These are phyloP conservation scores for Viridothelium virens DNA, from an alignment of 495 filamentous ascomycete genomes.

Conservation along the genomic window DNA sequence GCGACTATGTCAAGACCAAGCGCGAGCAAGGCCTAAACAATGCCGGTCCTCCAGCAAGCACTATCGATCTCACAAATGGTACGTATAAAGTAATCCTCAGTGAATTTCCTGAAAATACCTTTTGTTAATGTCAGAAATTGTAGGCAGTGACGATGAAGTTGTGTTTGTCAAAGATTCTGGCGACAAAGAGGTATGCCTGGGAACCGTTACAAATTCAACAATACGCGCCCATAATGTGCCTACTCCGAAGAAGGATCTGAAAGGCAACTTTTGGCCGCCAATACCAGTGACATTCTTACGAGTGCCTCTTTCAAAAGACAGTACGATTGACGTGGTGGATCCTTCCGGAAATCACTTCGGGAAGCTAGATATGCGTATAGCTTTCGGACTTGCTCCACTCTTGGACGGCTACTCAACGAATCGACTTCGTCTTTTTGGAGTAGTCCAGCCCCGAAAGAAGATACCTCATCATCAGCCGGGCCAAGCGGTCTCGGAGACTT, in stretches of 20 bases:
- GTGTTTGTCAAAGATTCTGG: constrained; percentile 38
- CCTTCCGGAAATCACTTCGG: constrained; percentile 63
- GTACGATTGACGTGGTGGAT: constrained; percentile 62
- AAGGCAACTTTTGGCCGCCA: constrained; percentile 55
- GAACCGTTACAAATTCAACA: constrained; percentile 61
- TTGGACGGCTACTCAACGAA: constrained; percentile 53
- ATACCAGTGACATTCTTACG: constrained; percentile 64
- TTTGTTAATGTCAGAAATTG: constrained; percentile 15
- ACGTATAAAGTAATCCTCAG: constrained; percentile 17
- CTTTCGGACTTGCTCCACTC: constrained; percentile 58
- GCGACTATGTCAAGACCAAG: constrained; percentile 55
- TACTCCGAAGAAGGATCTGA: constrained; percentile 52
- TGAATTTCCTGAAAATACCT: constrained; percentile 6
- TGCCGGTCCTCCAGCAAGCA: constrained; percentile 21
- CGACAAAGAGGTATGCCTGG: constrained; percentile 74
- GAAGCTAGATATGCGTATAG: constrained; percentile 59
- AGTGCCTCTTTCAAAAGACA: constrained; percentile 42
- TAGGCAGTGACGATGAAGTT: constrained; percentile 49
- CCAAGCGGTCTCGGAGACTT: constrained; percentile 43
- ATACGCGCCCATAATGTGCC: constrained; percentile 63
- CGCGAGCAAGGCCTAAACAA: constrained; percentile 42
- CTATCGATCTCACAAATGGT: constrained; percentile 58
- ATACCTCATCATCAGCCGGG: constrained; percentile 49
- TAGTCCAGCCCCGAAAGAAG: constrained; percentile 55
- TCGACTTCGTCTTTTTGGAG: constrained; percentile 57